Base-by-base conservation (phyloP, 768 basidiomycete genomes). In the Trametopsis cervina region DNA sequence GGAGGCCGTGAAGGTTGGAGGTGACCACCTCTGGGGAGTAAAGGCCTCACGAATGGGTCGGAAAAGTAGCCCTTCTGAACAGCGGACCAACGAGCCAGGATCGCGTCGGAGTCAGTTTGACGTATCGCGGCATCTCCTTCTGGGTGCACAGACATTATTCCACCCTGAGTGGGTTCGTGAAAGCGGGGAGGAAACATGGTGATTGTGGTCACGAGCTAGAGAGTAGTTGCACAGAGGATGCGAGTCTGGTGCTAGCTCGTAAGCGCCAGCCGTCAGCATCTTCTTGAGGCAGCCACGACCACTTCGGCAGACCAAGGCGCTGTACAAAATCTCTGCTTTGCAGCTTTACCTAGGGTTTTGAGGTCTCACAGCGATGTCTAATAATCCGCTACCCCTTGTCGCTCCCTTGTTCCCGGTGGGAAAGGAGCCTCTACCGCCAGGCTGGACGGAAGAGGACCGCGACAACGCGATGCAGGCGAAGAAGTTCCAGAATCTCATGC, bases 391-490 rank as follows among this genome's bases (percentile, higher is more conserved):
- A 10, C 66, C 72, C 46, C 54, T 74, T 43, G 72, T 80, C 41
- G 78, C 83, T 36, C 92, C 92, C 27, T 66, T 92, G 54, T 92
- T 83, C 65, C 77, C 85, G 10, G 77, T 83, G n/a, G 90, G 90
- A 29, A 85, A 83, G 66, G 92, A 92, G 62, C 89, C 88, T 27
- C 74, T 93, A 36, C 92, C 93, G 11, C 80, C 88, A 33, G 93
- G 92, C 15, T 64, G 85, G 50, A 80, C 83, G 2, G 83, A 89
- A 57, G 87, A 91, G 42, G 92, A 96, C 61, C 73, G 87, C 20
- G 71, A 69, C 9, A 75, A 78, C 40, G 66, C 78, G 45, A 63
- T 79, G 45, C 80, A 90, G 65, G 74, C 77, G 54, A 81, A 87
- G 66, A 87, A 87, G 65, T 89, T 83, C 74, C 83, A 89, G 61